Percentiles rank a stretch among this genome's conserved stretches.
Conservation (phyloP, 805 yeast genomes). For the Saccharomycopsis sp. region DNA sequence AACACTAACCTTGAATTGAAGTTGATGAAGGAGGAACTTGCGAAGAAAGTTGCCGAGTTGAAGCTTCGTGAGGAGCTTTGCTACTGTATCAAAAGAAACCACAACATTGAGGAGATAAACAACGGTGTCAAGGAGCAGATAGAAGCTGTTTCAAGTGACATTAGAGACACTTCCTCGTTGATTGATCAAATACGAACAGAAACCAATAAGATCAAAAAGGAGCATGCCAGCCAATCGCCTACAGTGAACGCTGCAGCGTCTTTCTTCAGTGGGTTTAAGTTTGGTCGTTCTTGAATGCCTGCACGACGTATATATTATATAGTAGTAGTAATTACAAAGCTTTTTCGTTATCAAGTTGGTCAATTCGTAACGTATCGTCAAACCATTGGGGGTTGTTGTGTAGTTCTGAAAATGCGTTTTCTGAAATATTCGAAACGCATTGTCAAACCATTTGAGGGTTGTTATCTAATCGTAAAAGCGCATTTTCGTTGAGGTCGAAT, state of each 20-base stretch:
- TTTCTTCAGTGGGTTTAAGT: constrained; percentile 1
- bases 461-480: not conserved
- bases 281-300: not conserved
- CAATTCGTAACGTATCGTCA: not conserved
- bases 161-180: constrained; percentile 1
- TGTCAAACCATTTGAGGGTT: not conserved
- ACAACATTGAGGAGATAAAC: constrained; percentile 15
- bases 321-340: not conserved
- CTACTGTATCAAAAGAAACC: constrained; percentile 12
- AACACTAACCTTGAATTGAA: constrained; percentile 15
- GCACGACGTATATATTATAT: not conserved
- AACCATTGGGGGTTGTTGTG: not conserved
- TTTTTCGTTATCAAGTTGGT: not conserved
- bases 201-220: not conserved
- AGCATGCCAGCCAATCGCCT: not conserved
- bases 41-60: constrained; percentile 6
- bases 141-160: constrained; percentile 8
- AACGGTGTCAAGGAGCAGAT: constrained; percentile 17
- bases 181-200: not conserved
- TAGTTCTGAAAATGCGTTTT: not conserved
- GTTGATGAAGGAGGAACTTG: constrained; percentile 13
- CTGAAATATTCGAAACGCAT: not conserved
- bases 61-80: constrained; percentile 15
- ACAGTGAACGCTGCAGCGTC: not conserved
- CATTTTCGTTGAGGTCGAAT: not conserved